Percentiles rank a stretch among this genome's conserved stretches.
Conservation (phyloP, 169 alveolate genomes). For the Plasmodium billcollinsi region DNA sequence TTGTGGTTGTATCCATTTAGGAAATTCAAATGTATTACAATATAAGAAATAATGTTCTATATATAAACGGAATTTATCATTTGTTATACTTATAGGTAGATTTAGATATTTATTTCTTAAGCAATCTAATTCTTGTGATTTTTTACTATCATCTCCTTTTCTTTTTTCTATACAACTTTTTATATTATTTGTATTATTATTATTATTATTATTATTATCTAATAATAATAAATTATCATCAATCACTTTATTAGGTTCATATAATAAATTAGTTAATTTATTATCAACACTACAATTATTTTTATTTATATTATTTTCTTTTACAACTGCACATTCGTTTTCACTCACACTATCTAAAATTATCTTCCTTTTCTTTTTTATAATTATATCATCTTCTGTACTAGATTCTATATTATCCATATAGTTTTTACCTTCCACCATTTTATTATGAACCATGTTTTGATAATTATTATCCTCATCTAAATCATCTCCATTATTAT, state of each 20-base stretch:
- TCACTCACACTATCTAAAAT: constrained; percentile 36
- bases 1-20: constrained; percentile 86
- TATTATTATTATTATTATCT: background rate
- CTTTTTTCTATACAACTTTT: constrained; percentile 10
- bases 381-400: constrained; percentile 52
- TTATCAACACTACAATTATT: constrained; percentile 26
- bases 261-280: constrained; percentile 27
- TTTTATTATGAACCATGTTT: background rate
- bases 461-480: background rate
- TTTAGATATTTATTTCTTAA: constrained; percentile 36
- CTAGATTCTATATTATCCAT: constrained; percentile 30
- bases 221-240: constrained; percentile 22
- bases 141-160: constrained; percentile 55
- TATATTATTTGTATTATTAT: constrained; percentile 8
- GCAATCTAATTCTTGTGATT: constrained; percentile 61
- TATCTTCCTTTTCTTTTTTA: constrained; percentile 47
- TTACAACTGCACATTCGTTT: background rate
- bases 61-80: constrained; percentile 78
- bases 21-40: constrained; percentile 82
- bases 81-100: constrained; percentile 43
- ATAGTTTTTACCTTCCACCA: background rate
- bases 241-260: constrained; percentile 30
- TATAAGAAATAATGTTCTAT: constrained; percentile 83
- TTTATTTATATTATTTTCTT: background rate
- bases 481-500: background rate